Conservation (phyloP, 805 yeast species). For the Aciculoconidium aculeatum region DNA sequence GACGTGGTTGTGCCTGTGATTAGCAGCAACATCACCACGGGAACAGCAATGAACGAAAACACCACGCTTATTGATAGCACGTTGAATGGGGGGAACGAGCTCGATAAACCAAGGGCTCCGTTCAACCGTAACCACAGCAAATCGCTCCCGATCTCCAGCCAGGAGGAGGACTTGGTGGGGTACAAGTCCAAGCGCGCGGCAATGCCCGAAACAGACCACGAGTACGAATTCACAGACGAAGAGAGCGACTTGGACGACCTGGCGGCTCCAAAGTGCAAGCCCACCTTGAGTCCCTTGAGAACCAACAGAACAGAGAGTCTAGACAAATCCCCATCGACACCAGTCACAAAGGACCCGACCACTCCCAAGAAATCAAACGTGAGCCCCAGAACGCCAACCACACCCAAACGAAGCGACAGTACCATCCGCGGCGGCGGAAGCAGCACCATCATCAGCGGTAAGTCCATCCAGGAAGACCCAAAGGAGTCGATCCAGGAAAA, state of each 20-base stretch:
- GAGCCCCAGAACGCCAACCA: too few species aligned
- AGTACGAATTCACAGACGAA: slow-evolving; percentile 27
- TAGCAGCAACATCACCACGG: background rate
- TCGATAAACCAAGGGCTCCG: slow-evolving; percentile 9
- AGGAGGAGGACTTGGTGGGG: slow-evolving; percentile 34
- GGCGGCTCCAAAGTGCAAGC: background rate
- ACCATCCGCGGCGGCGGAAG: too few species aligned
- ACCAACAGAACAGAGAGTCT: too few species aligned
- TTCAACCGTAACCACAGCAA: slow-evolving; percentile 28
- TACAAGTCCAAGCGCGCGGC: slow-evolving; percentile 35
- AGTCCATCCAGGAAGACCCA: too few species aligned
- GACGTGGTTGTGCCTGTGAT: background rate
- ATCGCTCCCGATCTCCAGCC: slow-evolving; percentile 24
- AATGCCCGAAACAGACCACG: slow-evolving; percentile 39
- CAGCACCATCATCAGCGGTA: too few species aligned
- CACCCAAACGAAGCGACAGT: too few species aligned
- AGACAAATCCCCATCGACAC: too few species aligned
- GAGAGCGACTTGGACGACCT: too few species aligned
- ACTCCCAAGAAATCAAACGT: too few species aligned
- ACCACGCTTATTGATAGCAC: slow-evolving; percentile 13
- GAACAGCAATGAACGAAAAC: slow-evolving; percentile 8
- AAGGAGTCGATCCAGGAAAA: too few species aligned
- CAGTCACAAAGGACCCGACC: too few species aligned
- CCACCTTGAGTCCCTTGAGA: too few species aligned
- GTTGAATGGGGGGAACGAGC: slow-evolving; percentile 7